phyloP scores from a whole-genome alignment of 192 early-diverging fungal species.

The Coemansia sp. region DNA sequence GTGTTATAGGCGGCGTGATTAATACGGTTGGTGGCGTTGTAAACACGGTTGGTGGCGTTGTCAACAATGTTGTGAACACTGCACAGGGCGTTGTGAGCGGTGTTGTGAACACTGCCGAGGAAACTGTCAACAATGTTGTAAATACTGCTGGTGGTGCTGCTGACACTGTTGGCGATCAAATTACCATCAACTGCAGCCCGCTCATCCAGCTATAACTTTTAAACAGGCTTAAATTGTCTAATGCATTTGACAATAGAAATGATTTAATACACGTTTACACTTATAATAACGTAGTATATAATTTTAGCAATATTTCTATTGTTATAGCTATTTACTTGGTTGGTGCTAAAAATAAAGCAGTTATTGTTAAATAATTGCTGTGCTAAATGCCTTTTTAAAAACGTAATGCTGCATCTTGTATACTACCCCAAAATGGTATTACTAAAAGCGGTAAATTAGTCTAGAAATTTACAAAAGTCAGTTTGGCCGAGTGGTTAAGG shows the following conservation, averaged over 20 bases:
- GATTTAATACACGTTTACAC: too few relatives aligned
- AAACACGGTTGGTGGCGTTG: background rate
- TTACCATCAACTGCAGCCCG: slow-evolving; percentile 6
- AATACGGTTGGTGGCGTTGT: background rate
- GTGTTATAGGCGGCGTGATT: background rate
- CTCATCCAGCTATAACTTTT: background rate
- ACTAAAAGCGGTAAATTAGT: too few relatives aligned
- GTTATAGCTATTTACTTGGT: too few relatives aligned
- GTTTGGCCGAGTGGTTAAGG: slow-evolving; percentile 36
- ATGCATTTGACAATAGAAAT: too few relatives aligned
- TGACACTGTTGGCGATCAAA: background rate
- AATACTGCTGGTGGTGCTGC: background rate
- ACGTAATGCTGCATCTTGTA: too few relatives aligned
- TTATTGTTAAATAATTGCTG: too few relatives aligned
- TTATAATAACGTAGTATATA: too few relatives aligned
- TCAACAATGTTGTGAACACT: background rate
- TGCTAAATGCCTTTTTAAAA: too few relatives aligned
- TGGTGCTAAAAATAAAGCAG: too few relatives aligned
- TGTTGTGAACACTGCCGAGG: background rate
- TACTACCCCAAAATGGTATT: too few relatives aligned
- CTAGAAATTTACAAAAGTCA: background rate
- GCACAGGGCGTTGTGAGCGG: background rate
- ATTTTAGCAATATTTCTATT: too few relatives aligned
- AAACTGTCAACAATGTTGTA: background rate
- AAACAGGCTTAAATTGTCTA: background rate